Conservation (phyloP, 2,329 filamentous ascomycete species). For the Cercospora sp. region DNA sequence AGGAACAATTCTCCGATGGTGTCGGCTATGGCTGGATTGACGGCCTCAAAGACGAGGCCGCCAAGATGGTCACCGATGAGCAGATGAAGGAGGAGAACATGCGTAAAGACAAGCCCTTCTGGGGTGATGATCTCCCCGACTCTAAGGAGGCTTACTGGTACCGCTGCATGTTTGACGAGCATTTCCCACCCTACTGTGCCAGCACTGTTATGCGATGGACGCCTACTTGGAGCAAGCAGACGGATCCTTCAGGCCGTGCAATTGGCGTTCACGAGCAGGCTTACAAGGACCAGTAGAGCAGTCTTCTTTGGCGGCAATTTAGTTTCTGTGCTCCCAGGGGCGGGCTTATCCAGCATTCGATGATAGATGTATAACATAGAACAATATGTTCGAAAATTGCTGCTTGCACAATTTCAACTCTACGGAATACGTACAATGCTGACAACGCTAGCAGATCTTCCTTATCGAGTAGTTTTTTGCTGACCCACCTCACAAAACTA, state of each 20-base stretch:
- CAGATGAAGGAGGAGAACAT: constrained; percentile 63
- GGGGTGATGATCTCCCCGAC: constrained; percentile 89
- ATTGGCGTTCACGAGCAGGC: constrained; percentile 39
- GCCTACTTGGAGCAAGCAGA: constrained; percentile 95
- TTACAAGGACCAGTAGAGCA: constrained; percentile 32
- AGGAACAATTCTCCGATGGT: constrained; percentile 98
- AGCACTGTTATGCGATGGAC: constrained; percentile 95
- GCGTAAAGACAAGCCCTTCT: constrained; percentile 94
- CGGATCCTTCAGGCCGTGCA: constrained; percentile 81
- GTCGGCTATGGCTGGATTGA: constrained; percentile 99
- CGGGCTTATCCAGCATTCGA: not conserved
- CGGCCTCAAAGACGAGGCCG: constrained; percentile 90
- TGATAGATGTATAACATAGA: not conserved
- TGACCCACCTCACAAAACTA: not conserved
- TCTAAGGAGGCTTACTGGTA: constrained; percentile 99
- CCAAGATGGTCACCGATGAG: constrained; percentile 87
- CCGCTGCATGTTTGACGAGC: constrained; percentile 96
- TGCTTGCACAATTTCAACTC: not conserved
- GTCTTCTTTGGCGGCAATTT: not conserved
- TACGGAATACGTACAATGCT: not conserved
- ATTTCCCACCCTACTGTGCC: constrained; percentile 89
- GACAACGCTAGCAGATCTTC: not conserved
- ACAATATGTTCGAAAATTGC: not conserved
- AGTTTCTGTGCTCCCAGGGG: not conserved
- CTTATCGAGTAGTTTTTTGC: not conserved